Evolutionary conservation across 208 protist genomes (phyloP).

Genomic region (Leishmania martiniquensis): DNA sequence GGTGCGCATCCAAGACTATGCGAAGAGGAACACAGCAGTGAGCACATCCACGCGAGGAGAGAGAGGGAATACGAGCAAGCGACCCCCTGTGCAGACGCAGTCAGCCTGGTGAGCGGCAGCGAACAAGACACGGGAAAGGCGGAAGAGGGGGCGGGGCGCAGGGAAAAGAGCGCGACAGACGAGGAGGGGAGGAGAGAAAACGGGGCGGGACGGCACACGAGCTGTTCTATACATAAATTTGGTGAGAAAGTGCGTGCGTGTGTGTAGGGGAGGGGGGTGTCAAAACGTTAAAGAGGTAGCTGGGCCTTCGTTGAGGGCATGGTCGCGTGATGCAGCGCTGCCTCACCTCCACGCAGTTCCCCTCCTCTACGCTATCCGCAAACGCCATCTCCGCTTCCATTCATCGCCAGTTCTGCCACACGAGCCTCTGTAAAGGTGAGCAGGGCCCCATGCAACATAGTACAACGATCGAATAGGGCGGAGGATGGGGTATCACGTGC

Average conservation of each 20-base stretch:
- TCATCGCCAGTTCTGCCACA: too few relatives aligned
- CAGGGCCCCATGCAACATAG: not conserved
- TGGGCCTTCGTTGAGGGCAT: not conserved
- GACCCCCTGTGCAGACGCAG: not conserved
- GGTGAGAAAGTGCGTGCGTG: too few relatives aligned
- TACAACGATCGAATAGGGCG: not conserved
- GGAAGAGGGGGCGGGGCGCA: not conserved
- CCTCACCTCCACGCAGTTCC: not conserved
- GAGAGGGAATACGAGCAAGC: not conserved
- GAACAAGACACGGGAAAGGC: not conserved
- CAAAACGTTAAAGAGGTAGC: not conserved
- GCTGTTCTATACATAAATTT: constrained; percentile 3
- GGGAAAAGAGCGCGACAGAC: not conserved
- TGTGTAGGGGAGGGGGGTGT: too few relatives aligned
- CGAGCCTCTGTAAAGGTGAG: not conserved
- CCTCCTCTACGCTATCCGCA: not conserved
- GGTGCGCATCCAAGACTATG: not conserved
- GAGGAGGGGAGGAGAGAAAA: not conserved
- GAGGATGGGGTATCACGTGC: not conserved
- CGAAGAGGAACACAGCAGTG: not conserved
- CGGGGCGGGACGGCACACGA: not conserved
- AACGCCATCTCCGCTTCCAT: not conserved
- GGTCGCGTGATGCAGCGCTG: not conserved
- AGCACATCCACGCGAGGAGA: not conserved
- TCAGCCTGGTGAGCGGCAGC: not conserved